Conservation (phyloP, 306 rosid species). For the Coriaria nepalensis region DNA sequence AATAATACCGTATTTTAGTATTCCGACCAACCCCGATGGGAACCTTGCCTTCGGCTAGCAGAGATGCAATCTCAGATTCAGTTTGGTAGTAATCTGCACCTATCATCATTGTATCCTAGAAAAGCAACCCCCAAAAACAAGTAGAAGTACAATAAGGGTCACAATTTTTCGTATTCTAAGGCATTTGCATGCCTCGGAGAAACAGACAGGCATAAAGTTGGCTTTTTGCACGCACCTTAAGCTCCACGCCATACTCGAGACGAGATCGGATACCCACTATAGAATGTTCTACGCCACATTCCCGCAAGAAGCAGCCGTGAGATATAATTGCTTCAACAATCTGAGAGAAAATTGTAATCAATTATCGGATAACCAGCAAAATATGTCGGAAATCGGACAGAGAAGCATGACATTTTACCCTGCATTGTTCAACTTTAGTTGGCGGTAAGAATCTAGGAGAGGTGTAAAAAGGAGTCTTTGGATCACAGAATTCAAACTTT, state of each 20-base stretch:
- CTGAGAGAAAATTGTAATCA: constrained; percentile 28
- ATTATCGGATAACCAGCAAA: constrained; percentile 8
- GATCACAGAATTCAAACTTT: constrained; percentile 77
- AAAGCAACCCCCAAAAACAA: constrained; percentile 11
- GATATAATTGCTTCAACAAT: constrained; percentile 77
- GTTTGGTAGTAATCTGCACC: constrained; percentile 99
- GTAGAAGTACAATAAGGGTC: neutral
- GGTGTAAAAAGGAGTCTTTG: constrained; percentile 93
- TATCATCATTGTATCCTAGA: constrained; percentile 98
- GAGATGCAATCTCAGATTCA: constrained; percentile 71
- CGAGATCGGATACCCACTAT: constrained; percentile 91
- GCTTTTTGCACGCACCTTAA: constrained; percentile 33
- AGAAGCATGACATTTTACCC: constrained; percentile 38
- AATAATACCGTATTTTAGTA: constrained; percentile 42
- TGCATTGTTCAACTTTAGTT: constrained; percentile 91
- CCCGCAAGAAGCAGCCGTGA: constrained; percentile 91
- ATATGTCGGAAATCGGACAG: constrained; percentile 4
- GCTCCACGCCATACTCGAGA: constrained; percentile 64
- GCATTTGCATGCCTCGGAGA: neutral
- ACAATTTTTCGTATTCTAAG: neutral
- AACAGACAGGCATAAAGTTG: neutral
- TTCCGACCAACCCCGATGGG: constrained; percentile 95
- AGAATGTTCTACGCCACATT: constrained; percentile 80
- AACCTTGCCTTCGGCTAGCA: constrained; percentile 69
- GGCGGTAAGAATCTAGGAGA: constrained; percentile 96